A percentile compares a stretch with the other conserved stretches of the same genome.
Conservation (phyloP, 805 yeast species). For the Candida endomychidarum region DNA sequence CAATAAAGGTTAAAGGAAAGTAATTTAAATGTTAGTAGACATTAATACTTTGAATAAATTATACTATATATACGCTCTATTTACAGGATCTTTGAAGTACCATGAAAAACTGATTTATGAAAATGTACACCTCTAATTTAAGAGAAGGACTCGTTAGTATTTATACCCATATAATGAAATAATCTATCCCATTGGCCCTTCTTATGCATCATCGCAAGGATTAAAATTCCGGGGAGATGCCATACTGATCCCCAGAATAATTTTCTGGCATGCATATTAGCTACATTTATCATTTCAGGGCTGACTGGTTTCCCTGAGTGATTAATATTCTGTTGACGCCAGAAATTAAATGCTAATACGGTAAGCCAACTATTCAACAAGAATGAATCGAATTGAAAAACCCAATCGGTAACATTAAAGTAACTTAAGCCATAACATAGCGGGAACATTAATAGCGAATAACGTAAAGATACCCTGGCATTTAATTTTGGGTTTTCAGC, state of each 20-base stretch:
- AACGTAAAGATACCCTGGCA: slow-evolving; percentile 90
- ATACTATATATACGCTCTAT: background rate
- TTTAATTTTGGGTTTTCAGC: slow-evolving; percentile 88
- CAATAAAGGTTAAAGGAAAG: no score
- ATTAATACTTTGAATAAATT: background rate
- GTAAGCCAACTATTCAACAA: slow-evolving; percentile 84
- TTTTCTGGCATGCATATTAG: slow-evolving; percentile 73
- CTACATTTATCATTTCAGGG: slow-evolving; percentile 56
- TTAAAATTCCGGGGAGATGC: slow-evolving; percentile 87
- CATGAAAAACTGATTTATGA: background rate
- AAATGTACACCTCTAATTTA: background rate
- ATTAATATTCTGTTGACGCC: slow-evolving; percentile 75
- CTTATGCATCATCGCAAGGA: slow-evolving; percentile 92
- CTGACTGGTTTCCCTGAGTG: slow-evolving; percentile 46
- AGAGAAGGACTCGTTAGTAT: background rate
- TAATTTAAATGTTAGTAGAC: background rate
- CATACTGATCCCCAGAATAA: slow-evolving; percentile 93
- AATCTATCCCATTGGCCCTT: slow-evolving; percentile 86
- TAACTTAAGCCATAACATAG: slow-evolving; percentile 80
- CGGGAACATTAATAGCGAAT: slow-evolving; percentile 92
- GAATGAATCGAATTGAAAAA: slow-evolving; percentile 78
- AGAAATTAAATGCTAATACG: slow-evolving; percentile 75
- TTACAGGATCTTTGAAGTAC: background rate
- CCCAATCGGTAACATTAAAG: slow-evolving; percentile 78
- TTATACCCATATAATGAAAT: slow-evolving; percentile 28